Base-by-base conservation (phyloP, 1,139 yeast species). In the Yarrowia galli region DNA sequence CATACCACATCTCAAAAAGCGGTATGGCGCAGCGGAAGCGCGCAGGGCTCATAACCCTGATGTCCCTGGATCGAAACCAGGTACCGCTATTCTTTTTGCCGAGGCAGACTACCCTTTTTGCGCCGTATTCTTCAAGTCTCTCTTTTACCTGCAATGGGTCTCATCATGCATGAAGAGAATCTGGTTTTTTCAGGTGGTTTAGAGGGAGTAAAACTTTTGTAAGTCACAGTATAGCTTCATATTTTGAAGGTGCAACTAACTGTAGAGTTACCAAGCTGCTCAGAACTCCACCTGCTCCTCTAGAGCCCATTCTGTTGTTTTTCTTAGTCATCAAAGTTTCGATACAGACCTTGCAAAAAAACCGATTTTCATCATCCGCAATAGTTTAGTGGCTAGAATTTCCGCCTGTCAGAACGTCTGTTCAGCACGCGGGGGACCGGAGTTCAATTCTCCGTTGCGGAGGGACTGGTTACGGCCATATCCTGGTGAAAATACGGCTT, bases 11-110 rank as follows among this genome's bases (percentile, higher is more conserved):
- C 56, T 22, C 42, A 12, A 36, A 12, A 54, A 76, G 79, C 79
- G 79, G 73, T 71, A 92, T 91, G 96, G 96, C 97, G 97, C 97
- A 91, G 97, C 87, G 97, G 97, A 89, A 91, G 97, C 97, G 97
- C 96, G 96, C 96, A 89, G 96, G 96, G 96, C 96, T 89, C 96
- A 91, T 92, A 92, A 92, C 97, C 97, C 97, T 91, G 97, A 91
- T 89, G 97, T 91, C 97, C 96, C 88, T 85, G 96, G 97, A 92
- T 92, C 97, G 97, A 92, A 91, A 92, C 97, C 93, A 85, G 88
- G 96, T 95, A 90, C 90, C 96, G 97, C 97, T 91, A 91, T 67
- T 42, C 28, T 56, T 56, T 56, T 28, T 42, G 15, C 40, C n/a
- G n/a, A n/a, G n/a, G n/a, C n/a, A n/a, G n/a, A n/a, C n/a, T n/a